phyloP scores from a whole-genome alignment of 2,329 filamentous ascomycete species.

The Rutstroemia sp. region DNA sequence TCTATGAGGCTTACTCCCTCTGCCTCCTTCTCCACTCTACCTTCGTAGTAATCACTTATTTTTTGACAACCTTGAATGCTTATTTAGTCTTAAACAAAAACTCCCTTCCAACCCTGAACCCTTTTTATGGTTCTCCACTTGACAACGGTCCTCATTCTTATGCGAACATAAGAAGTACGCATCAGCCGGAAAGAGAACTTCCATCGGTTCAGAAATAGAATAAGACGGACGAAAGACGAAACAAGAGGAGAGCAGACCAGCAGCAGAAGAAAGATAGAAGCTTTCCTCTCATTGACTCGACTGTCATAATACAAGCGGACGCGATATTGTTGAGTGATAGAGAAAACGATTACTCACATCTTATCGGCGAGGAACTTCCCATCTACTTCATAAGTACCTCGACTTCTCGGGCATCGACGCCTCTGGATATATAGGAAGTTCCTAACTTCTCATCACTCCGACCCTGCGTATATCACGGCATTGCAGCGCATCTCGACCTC shows the following conservation, averaged over 20 bases:
- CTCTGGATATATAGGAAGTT: too few relatives aligned
- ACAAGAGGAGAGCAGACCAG: neutral
- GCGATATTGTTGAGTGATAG: neutral
- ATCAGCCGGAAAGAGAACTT: neutral
- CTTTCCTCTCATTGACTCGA: neutral
- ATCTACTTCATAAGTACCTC: too few relatives aligned
- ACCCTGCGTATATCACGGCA: too few relatives aligned
- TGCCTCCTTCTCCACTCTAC: too few relatives aligned
- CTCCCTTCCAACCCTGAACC: neutral
- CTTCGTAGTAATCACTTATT: too few relatives aligned
- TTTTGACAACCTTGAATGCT: neutral
- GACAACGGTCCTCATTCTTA: neutral
- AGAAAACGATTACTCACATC: too few relatives aligned
- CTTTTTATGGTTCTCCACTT: slow-evolving; percentile 2
- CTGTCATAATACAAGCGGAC: neutral
- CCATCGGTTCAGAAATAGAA: neutral
- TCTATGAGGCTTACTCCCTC: too few relatives aligned
- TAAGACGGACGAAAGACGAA: neutral
- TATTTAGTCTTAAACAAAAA: neutral
- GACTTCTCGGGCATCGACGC: too few relatives aligned
- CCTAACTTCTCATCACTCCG: too few relatives aligned
- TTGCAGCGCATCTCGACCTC: too few relatives aligned
- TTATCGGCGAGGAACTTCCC: too few relatives aligned
- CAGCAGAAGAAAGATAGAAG: neutral
- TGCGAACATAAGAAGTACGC: neutral